A percentile compares a stretch with the other conserved stretches of the same genome.
phyloP scores from a whole-genome alignment of 2,329 filamentous ascomycete species.

The Fusarium algeriense region DNA sequence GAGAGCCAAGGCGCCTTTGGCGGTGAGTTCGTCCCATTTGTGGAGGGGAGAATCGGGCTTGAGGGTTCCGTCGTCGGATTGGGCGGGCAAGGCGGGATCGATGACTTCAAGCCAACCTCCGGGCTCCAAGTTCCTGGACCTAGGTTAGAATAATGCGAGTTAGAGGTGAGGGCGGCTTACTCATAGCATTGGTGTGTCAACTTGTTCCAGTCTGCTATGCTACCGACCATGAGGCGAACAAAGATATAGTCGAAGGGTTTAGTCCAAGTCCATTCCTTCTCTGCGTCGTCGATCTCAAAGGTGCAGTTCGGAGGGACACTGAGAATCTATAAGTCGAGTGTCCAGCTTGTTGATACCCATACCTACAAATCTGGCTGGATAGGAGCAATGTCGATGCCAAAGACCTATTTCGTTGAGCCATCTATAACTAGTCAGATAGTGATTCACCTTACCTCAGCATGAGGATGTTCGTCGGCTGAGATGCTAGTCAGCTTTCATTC shows the following conservation, averaged over 20 bases:
- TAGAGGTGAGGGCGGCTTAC: neutral
- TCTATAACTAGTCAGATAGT: fast-evolving
- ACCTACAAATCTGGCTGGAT: conserved; percentile 28
- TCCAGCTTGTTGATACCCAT: fast-evolving
- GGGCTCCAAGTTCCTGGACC: neutral
- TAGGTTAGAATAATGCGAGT: neutral
- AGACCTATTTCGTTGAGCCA: neutral
- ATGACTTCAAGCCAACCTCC: conserved; percentile 39
- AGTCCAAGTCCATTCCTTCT: conserved; percentile 33
- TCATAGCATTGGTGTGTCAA: conserved; percentile 9
- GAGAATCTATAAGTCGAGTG: fast-evolving
- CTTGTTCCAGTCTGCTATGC: conserved; percentile 31
- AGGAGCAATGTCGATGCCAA: conserved; percentile 26
- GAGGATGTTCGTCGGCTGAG: conserved; percentile 30
- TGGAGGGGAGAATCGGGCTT: neutral
- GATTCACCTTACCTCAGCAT: conserved; percentile 7
- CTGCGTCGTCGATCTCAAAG: conserved; percentile 26
- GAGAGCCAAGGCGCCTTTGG: conserved; percentile 13
- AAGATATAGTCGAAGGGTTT: conserved; percentile 32
- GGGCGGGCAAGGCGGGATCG: conserved; percentile 31
- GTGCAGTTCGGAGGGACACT: conserved; percentile 23
- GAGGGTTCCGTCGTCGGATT: conserved; percentile 31
- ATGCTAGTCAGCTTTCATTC: neutral
- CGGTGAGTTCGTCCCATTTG: conserved; percentile 28
- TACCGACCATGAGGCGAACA: conserved; percentile 29